Evolutionary conservation across 1,284 basidiomycete genomes (phyloP).

Genomic region (Stygiomarasmius scandens): DNA sequence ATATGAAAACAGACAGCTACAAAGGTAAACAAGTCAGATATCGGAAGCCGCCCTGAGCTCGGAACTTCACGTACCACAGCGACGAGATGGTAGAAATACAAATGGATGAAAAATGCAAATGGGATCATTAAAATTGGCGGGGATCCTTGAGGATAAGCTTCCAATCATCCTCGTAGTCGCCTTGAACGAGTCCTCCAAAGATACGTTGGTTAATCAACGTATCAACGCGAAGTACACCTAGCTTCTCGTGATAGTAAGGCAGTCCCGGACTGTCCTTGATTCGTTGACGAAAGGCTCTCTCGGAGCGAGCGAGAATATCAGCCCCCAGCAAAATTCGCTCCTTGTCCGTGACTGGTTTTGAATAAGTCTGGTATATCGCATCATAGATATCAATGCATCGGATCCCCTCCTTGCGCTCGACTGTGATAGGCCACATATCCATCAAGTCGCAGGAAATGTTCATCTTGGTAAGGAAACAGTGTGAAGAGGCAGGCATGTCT

Average conservation of each 20-base stretch:
- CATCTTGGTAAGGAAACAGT: constrained; percentile 11
- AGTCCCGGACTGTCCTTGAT: neutral
- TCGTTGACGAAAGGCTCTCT: neutral
- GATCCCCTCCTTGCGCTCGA: constrained; percentile 43
- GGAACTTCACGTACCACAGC: neutral
- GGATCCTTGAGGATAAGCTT: neutral
- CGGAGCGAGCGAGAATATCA: neutral
- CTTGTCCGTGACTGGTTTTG: constrained; percentile 43
- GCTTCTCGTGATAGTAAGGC: neutral
- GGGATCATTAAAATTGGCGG: neutral
- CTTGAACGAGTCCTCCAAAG: neutral
- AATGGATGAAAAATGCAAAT: neutral
- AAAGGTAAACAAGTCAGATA: neutral
- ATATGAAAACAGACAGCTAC: neutral
- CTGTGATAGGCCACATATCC: constrained; percentile 43
- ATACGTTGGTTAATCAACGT: neutral
- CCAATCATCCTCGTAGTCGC: neutral
- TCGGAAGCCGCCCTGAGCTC: neutral
- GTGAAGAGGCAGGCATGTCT: constrained; percentile 8
- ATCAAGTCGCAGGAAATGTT: constrained; percentile 4
- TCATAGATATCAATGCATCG: constrained; percentile 57
- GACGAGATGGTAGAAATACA: neutral
- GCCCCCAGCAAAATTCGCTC: constrained; percentile 23
- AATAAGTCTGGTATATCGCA: constrained; percentile 51
- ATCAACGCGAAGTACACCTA: neutral